phyloP scores from a whole-genome alignment of 176 grass and related monocot genomes.

The Musa beccarii region DNA sequence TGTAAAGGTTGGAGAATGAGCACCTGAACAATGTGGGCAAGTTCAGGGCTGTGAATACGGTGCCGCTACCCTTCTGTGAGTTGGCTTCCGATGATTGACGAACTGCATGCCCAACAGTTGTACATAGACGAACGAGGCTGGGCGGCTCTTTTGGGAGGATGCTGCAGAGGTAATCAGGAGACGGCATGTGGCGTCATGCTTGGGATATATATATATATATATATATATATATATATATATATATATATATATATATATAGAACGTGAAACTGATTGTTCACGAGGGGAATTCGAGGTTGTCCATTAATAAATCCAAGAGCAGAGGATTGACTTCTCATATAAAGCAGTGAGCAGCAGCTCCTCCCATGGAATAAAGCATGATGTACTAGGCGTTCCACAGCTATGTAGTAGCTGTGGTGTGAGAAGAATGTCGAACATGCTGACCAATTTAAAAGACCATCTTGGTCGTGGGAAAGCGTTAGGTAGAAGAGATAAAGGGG shows the following conservation, averaged over 20 bases:
- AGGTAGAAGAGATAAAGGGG: too few relatives aligned
- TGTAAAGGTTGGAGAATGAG: constrained; percentile 73
- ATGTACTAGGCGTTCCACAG: too few relatives aligned
- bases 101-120: background rate
- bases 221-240: too few relatives aligned
- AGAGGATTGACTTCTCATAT: too few relatives aligned
- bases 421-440: too few relatives aligned
- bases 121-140: background rate
- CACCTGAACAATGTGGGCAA: constrained; percentile 87
- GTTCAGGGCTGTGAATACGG: constrained; percentile 68
- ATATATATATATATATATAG: too few relatives aligned
- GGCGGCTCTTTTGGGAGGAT: background rate
- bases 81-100: constrained; percentile 51
- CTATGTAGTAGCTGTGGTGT: too few relatives aligned
- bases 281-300: background rate
- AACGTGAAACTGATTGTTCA: too few relatives aligned
- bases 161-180: background rate
- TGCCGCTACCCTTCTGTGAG: constrained; percentile 78
- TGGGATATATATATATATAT: background rate
- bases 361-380: too few relatives aligned
- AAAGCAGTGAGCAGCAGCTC: too few relatives aligned
- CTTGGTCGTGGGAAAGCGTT: too few relatives aligned
- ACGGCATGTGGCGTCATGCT: background rate
- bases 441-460: too few relatives aligned
- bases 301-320: background rate